Evolutionary conservation across 768 basidiomycete species (phyloP).

Genomic region (Panellus pusillus): DNA sequence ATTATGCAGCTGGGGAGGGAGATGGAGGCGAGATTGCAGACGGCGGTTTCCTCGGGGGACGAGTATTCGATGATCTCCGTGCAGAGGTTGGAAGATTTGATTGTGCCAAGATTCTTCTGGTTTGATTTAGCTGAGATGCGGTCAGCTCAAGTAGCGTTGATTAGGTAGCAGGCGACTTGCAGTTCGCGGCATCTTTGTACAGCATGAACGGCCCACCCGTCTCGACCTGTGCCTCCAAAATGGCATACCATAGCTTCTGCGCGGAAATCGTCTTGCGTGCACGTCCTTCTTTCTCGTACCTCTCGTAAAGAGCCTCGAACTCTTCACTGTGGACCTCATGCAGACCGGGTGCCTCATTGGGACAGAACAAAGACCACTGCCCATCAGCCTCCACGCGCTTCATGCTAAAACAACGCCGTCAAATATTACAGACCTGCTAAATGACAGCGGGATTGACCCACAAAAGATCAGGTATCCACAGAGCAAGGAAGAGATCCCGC

Average conservation of each 20-base stretch:
- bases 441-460: conserved; percentile 35
- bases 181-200: conserved; percentile 95
- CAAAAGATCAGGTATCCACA: conserved; percentile 99
- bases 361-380: conserved; percentile 97
- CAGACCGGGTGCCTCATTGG: conserved; percentile 90
- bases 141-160: neutral
- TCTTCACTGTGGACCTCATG: conserved; percentile 88
- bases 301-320: conserved; percentile 83
- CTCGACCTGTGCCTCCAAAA: conserved; percentile 96
- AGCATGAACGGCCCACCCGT: conserved; percentile 98
- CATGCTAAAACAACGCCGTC: conserved; percentile 60
- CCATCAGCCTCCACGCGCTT: conserved; percentile 88
- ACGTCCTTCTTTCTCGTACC: conserved; percentile 91
- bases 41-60: conserved; percentile 78
- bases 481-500: conserved; percentile 97
- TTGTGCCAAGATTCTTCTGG: conserved; percentile 81
- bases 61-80: conserved; percentile 88
- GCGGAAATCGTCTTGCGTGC: conserved; percentile 84
- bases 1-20: conserved; percentile 77
- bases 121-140: conserved; percentile 67
- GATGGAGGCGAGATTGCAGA: conserved; percentile 83
- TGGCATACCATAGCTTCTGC: conserved; percentile 98
- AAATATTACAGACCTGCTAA: neutral
- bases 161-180: conserved; percentile 44
- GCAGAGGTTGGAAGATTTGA: conserved; percentile 85